Conservation (phyloP, 345 rosid species). For the Eucalyptus decipiens region DNA sequence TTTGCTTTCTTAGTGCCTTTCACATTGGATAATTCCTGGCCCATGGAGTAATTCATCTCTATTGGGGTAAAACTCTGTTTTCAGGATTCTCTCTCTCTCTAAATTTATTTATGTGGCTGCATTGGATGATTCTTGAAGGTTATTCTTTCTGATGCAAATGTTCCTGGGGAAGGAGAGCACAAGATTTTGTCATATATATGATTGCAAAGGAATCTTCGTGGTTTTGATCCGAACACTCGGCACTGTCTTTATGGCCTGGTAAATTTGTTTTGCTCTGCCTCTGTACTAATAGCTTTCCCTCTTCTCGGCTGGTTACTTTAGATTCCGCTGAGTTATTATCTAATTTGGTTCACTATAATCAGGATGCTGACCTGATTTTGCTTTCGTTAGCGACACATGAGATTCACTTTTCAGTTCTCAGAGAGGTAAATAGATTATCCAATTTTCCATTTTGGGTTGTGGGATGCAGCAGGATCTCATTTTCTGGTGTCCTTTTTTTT, state of each 20-base stretch:
- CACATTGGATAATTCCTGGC: slow-evolving; percentile 38
- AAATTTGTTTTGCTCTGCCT: slow-evolving; percentile 4
- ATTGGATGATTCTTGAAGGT: slow-evolving; percentile 79
- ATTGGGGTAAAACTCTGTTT: slow-evolving; percentile 16
- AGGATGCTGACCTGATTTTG: slow-evolving; percentile 99
- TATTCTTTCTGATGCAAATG: slow-evolving; percentile 94
- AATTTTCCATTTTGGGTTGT: not conserved
- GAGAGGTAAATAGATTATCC: slow-evolving; percentile 50
- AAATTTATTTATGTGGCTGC: slow-evolving; percentile 49
- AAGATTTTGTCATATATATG: slow-evolving; percentile 93
- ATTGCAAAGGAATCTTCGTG: slow-evolving; percentile 66
- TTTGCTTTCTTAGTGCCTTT: slow-evolving; percentile 5
- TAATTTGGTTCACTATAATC: slow-evolving; percentile 1
- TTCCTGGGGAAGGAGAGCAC: slow-evolving; percentile 98
- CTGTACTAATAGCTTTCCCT: not conserved
- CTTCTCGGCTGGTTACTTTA: not conserved
- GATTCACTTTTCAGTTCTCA: slow-evolving; percentile 90
- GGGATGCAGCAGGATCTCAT: not conserved
- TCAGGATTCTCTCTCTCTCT: slow-evolving; percentile 46
- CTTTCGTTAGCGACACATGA: slow-evolving; percentile 94
- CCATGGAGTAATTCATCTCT: slow-evolving; percentile 34
- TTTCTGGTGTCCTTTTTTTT: not conserved
- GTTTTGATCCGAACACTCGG: slow-evolving; percentile 86
- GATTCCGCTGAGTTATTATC: not conserved
- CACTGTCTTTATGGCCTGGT: slow-evolving; percentile 96